These are phyloP conservation scores for Cajanus cajan DNA, from an alignment of 306 rosid species.

Conservation along the genomic window DNA sequence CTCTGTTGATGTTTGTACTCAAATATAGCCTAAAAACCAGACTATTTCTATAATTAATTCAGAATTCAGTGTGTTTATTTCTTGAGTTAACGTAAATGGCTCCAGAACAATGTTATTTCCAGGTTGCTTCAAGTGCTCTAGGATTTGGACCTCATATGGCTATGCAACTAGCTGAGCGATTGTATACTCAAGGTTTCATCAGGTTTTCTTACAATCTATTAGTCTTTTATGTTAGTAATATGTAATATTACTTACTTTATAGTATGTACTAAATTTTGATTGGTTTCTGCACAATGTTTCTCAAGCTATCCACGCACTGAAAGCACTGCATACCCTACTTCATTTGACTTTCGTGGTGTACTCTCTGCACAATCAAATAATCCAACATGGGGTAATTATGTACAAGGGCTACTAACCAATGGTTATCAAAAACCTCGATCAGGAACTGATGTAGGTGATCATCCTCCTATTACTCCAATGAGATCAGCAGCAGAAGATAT, in stretches of 20 bases:
- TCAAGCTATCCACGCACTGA: slow-evolving; percentile 95
- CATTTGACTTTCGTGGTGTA: slow-evolving; percentile 82
- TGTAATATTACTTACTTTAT: not conserved
- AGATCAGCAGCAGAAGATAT: slow-evolving; percentile 73
- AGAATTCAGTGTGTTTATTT: not conserved
- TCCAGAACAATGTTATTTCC: slow-evolving; percentile 25
- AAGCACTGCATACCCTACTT: slow-evolving; percentile 91
- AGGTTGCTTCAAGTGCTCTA: slow-evolving; percentile 96
- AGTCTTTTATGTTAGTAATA: slow-evolving; percentile 18
- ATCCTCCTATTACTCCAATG: slow-evolving; percentile 98
- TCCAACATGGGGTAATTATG: slow-evolving; percentile 74
- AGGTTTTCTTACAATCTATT: slow-evolving; percentile 50
- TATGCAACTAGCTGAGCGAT: slow-evolving; percentile 94
- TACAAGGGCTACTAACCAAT: slow-evolving; percentile 54
- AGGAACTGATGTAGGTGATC: slow-evolving; percentile 93
- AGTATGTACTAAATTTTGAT: slow-evolving; percentile 19
- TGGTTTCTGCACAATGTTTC: slow-evolving; percentile 37
- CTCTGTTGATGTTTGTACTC: not conserved
- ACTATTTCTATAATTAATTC: not conserved
- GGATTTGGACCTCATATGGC: slow-evolving; percentile 96
- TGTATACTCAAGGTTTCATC: slow-evolving; percentile 93
- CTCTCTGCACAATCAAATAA: slow-evolving; percentile 69
- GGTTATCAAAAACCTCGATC: slow-evolving; percentile 74
- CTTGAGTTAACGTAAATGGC: not conserved
- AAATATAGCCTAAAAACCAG: not conserved